Conservation (phyloP, 768 basidiomycete species). For the Guyanaporus albipodus region DNA sequence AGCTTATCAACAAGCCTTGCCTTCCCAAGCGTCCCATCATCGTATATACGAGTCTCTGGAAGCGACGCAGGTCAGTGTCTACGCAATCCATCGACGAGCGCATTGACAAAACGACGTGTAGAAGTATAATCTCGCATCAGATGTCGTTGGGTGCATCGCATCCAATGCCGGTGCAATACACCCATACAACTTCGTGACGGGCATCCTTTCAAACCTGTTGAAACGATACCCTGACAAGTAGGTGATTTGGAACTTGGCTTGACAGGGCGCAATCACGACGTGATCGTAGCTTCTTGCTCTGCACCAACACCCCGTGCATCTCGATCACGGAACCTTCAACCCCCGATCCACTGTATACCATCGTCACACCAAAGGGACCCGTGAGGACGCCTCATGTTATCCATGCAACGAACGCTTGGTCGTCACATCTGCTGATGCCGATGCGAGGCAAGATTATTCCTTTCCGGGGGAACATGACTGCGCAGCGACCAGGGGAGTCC, state of each 20-base stretch:
- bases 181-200: constrained; percentile 67
- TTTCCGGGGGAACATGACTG: constrained; percentile 56
- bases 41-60: constrained; percentile 32
- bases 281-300: constrained; percentile 49
- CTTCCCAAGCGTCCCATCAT: constrained; percentile 40
- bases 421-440: constrained; percentile 61
- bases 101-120: constrained; percentile 19
- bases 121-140: constrained; percentile 45
- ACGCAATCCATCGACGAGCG: not conserved
- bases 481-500: constrained; percentile 50
- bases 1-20: constrained; percentile 46
- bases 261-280: not conserved
- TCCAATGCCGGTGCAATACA: constrained; percentile 60
- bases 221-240: constrained; percentile 44
- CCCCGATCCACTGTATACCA: constrained; percentile 39
- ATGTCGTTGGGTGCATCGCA: constrained; percentile 47
- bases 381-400: constrained; percentile 61
- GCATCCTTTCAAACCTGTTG: constrained; percentile 52
- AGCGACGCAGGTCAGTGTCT: constrained; percentile 30
- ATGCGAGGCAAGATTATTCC: constrained; percentile 64
- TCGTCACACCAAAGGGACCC: constrained; percentile 59
- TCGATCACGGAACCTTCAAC: constrained; percentile 36
- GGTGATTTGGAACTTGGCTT: constrained; percentile 12
- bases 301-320: constrained; percentile 60
- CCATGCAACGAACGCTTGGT: constrained; percentile 85